Evolutionary conservation across 176 grass and related monocot species (phyloP), one percentile per base, ranked within the genome.

Genomic region (Juncus inflexus): DNA sequence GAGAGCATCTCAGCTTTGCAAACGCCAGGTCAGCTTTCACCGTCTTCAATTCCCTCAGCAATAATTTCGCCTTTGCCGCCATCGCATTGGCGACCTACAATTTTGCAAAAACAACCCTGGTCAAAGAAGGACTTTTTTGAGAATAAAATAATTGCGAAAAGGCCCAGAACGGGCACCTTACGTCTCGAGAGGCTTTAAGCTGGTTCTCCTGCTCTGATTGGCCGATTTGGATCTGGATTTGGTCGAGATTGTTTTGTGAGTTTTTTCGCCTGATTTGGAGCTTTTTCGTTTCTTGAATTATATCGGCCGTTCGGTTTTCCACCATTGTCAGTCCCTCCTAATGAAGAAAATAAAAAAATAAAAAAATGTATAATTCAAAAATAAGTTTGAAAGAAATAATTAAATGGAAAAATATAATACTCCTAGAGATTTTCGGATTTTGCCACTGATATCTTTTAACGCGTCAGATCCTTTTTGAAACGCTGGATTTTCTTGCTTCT

Each of bases 1-100:
- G 87, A 66, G 79, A 75, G 72, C 92, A 89, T 52, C 92, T 69
- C 75, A 91, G 77, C 56, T 84, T 97, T 55, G 87, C 76, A 74
- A 97, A 97, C 10, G 85, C 74, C 51, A 97, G 67, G 57, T 91
- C 87, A 47, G 85, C 82, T 77, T 89, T 97, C 40, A 97, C 15
- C 36, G 82, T 97, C 76, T 89, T 89, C 49, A 97, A 67, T 78
- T 97, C 84, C 41, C 79, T 72, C 64, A 91, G 79, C 43, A 91
- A 87, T 55, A 97, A 77, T 76, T 97, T 97, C 72, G 86, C 84
- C 74, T 91, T 97, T 51, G 87, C 79, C 50, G 92, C 87, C 92
- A 97, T 91, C 45, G 85, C 87, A 84, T 75, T 89, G 5, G 92
- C 92, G 47, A 89, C 81, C 92, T 97, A 42, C 59, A 83, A 28